A percentile compares a stretch with the other conserved stretches of the same genome.
Conservation (phyloP, 106 monocot genomes). For the Dendrobium nobile region DNA sequence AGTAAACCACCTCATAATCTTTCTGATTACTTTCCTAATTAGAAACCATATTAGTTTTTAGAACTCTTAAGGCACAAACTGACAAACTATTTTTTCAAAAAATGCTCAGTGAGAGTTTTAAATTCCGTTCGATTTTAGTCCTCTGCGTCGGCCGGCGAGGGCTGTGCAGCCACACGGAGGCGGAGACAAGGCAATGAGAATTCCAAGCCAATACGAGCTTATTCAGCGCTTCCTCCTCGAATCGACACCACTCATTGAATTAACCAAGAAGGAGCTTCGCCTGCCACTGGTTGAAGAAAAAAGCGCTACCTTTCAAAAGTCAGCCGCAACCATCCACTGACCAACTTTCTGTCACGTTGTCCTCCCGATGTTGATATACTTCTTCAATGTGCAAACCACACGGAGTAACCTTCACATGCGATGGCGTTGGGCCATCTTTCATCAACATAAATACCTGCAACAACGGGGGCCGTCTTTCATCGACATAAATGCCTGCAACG, state of each 20-base stretch:
- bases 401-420: constrained; percentile 47
- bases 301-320: constrained; percentile 13
- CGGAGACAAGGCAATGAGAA: constrained; percentile 22
- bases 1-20: no score
- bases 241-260: constrained; percentile 31
- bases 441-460: no score
- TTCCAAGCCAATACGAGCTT: constrained; percentile 38
- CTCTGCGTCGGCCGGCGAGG: neutral
- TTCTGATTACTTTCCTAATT: no score
- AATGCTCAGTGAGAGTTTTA: no score
- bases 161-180: constrained; percentile 29
- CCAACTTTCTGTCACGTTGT: neutral
- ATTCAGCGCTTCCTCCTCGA: constrained; percentile 26
- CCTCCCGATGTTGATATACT: neutral
- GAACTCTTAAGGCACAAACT: no score
- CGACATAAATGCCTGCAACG: constrained; percentile 28
- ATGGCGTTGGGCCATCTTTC: no score
- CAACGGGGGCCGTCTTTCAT: constrained; percentile 13
- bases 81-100: no score
- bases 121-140: no score
- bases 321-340: constrained; percentile 18
- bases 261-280: constrained; percentile 29
- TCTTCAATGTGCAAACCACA: constrained; percentile 13
- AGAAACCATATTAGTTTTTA: no score
- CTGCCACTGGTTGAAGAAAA: constrained; percentile 38